Evolutionary conservation across 495 filamentous ascomycete species (phyloP), one percentile per base, ranked within the genome.

Genomic region (Xylaria nigripes): DNA sequence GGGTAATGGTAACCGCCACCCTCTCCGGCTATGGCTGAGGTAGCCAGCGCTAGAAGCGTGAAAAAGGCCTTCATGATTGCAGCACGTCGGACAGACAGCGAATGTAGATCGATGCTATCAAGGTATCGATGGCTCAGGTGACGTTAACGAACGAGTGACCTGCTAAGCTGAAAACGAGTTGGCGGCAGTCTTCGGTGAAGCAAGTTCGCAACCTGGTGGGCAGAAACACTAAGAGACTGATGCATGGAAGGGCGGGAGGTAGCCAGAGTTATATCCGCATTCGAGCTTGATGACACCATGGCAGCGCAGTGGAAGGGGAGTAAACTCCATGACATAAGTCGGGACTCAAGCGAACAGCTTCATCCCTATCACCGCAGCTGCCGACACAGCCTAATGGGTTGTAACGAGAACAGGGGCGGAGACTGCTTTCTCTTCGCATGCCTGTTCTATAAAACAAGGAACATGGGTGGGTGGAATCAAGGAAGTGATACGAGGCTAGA

Each of bases 81-180:
- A 54, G 52, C 18, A 36, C 36, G 47, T 45, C 51, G 43, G 40
- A 51, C 34, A 16, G 45, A 46, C 51, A 69, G 49, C 55, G 63
- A 70, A 51, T 29, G 65, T 55, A 40, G 36, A 45, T 16, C 19
- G 45, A 58, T 51, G 52, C 43, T 46, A 42, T 15, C 16, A 48
- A 61, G 53, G 65, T 66, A 51, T 49, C 63, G 58, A 46, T 69
- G 58, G 65, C 34, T 38, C 46, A 55, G 69, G 70, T 68, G 74
- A 69, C 70, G 69, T 72, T 71, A 73, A 64, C 70, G 72, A 76
- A 73, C 54, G 71, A 71, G 69, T 70, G 68, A 73, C 69, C 69
- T 60, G 51, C 48, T 47, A 21, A 24, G 34, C 36, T 7, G 32
- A 29, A 30, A 8, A 16, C 18, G 34, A 44, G 45, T 53, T 22